Evolutionary conservation across 306 rosid genomes (phyloP).

Genomic region (Hippophae gyantsensis): DNA sequence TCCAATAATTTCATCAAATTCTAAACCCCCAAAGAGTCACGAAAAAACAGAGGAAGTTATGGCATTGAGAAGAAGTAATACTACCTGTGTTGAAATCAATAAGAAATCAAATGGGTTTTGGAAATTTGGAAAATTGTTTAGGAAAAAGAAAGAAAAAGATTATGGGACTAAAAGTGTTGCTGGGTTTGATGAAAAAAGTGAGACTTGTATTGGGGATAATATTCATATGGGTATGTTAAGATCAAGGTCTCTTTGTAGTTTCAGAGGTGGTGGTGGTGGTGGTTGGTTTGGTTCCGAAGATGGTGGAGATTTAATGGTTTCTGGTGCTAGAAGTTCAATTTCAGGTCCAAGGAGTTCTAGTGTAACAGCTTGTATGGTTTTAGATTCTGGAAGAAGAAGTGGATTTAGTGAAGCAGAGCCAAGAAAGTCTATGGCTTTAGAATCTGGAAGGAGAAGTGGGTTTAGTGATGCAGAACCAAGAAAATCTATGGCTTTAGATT

Average conservation of each 20-base stretch:
- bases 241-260: slow-evolving; percentile 88
- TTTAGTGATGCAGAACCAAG: slow-evolving; percentile 60
- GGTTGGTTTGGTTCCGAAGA: slow-evolving; percentile 69
- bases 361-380: slow-evolving; percentile 56
- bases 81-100: slow-evolving; percentile 67
- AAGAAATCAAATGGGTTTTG: slow-evolving; percentile 39
- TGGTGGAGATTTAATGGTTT: slow-evolving; percentile 57
- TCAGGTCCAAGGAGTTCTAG: slow-evolving; percentile 94
- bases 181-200: slow-evolving; percentile 67
- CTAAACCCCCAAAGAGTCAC: slow-evolving; percentile 25
- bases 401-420: slow-evolving; percentile 74
- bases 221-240: slow-evolving; percentile 67
- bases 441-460: slow-evolving; percentile 86
- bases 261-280: slow-evolving; percentile 62
- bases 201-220: slow-evolving; percentile 47
- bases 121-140: slow-evolving; percentile 64
- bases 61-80: slow-evolving; percentile 57
- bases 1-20: slow-evolving; percentile 14
- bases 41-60: slow-evolving; percentile 41
- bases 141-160: slow-evolving; percentile 58
- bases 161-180: slow-evolving; percentile 56
- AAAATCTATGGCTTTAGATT: slow-evolving; percentile 38
- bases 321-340: slow-evolving; percentile 86
- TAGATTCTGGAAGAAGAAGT: slow-evolving; percentile 86
- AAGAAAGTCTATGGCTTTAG: slow-evolving; percentile 49